Evolutionary conservation across 2,329 filamentous ascomycete species (phyloP).

Genomic region (Xylaria sp.): DNA sequence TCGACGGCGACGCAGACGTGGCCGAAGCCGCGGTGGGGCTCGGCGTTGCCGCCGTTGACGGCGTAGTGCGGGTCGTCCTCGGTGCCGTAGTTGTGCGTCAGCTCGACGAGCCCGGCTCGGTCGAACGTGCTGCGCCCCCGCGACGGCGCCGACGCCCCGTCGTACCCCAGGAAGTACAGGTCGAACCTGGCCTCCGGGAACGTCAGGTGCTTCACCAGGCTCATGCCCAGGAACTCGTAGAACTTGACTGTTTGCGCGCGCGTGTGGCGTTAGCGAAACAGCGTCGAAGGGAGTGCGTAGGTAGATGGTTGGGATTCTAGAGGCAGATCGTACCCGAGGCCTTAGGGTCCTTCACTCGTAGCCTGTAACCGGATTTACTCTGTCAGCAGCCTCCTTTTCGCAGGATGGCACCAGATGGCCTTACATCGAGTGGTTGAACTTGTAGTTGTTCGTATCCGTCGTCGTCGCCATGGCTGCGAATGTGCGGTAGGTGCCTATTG

Average conservation of each 20-base stretch:
- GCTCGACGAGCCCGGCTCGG: constrained; percentile 86
- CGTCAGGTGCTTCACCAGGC: constrained; percentile 75
- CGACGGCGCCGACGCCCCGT: constrained; percentile 74
- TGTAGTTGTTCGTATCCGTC: constrained; percentile 77
- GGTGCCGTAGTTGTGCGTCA: constrained; percentile 85
- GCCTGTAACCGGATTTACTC: constrained; percentile 54
- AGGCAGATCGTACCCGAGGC: constrained; percentile 58
- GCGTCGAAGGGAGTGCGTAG: not conserved
- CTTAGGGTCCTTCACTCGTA: constrained; percentile 93
- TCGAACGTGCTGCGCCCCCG: constrained; percentile 73
- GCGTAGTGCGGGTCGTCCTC: constrained; percentile 81
- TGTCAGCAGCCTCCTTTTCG: constrained; percentile 10
- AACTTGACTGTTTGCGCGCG: constrained; percentile 67
- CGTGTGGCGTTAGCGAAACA: not conserved
- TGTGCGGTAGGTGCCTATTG: constrained; percentile 24
- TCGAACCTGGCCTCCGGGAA: constrained; percentile 91
- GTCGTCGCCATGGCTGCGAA: constrained; percentile 64
- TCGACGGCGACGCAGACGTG: constrained; percentile 85
- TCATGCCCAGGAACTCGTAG: constrained; percentile 92
- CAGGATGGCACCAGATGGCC: constrained; percentile 26
- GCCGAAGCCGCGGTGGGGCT: constrained; percentile 81
- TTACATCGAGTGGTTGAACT: constrained; percentile 87
- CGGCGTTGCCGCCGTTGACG: constrained; percentile 86
- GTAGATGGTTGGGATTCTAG: constrained; percentile 24
- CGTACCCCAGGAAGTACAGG: constrained; percentile 92